Percentiles rank a stretch among this genome's conserved stretches.
Conservation (phyloP, 106 monocot genomes). For the Gastrodia elata region DNA sequence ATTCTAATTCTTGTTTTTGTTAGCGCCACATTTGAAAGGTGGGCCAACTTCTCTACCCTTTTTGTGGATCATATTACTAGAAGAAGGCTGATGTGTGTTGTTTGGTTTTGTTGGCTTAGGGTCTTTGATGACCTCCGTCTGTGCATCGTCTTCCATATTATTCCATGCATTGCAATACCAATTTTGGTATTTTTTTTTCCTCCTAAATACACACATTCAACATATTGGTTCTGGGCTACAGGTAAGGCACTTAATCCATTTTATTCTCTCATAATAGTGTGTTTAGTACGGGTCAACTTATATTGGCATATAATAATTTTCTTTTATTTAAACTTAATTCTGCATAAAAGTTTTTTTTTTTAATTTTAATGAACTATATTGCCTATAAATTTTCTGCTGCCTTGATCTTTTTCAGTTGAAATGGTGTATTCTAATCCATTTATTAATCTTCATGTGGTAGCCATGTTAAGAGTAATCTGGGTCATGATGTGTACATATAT, state of each 20-base stretch:
- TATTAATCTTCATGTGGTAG: neutral
- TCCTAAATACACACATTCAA: conserved; percentile 80
- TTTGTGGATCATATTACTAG: neutral
- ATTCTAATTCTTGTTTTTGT: conserved; percentile 51
- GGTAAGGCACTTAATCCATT: conserved; percentile 25
- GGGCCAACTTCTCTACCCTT: conserved; percentile 8
- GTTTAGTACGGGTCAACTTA: neutral
- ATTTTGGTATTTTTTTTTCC: conserved; percentile 51
- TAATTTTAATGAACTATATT: neutral
- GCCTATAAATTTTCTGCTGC: neutral
- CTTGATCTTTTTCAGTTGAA: neutral
- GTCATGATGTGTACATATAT: neutral
- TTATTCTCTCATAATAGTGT: neutral
- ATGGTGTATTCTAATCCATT: neutral
- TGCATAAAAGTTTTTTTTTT: neutral
- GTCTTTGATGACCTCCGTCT: conserved; percentile 67
- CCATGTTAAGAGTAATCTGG: neutral
- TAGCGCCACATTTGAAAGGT: conserved; percentile 76
- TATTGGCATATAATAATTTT: neutral
- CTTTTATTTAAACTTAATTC: neutral
- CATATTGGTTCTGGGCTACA: conserved; percentile 76
- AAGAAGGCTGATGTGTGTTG: neutral
- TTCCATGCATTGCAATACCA: conserved; percentile 65
- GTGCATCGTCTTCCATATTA: conserved; percentile 48
- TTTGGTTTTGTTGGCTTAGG: conserved; percentile 36